Base-by-base conservation (phyloP, 164 flowering plant genomes). In the Umbilicus rupestris region DNA sequence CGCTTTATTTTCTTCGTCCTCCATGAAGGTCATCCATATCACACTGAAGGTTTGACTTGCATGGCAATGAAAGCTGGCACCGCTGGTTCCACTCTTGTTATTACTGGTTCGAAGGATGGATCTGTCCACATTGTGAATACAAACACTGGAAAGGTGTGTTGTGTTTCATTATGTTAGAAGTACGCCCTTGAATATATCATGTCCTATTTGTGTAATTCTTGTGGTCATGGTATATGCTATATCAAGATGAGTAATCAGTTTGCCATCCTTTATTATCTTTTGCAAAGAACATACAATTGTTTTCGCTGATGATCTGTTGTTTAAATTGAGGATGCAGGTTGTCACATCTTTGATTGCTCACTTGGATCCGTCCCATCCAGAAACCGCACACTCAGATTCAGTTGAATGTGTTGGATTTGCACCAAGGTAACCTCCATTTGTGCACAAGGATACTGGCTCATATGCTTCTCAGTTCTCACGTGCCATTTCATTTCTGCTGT, bases 41-140 rank as follows among this genome's bases (percentile, higher is more conserved):
- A 90, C 70, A 81, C 81, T 7, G 84, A 86, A 45, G 96, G 90
- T 26, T 57, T 93, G 76, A 90, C 96, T 66, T 90, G 94, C 77
- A 76, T 90, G 80, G 63, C 83, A 52, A 77, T 93, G 22, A 89
- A 72, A 73, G 70, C 88, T 45, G 89, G 87, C 71, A 86, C 71
- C 73, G 71, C 87, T 45, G 89, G 86, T 73, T 89, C 96, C 44
- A 69, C 82, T 66, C 87, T 89, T 67, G 98, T 86, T 62, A 69
- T 92, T 55, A 89, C 86, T 73, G 96, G 97, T 66, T 84, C 96
- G 28, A 78, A 70, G 66, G 98, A 93, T 75, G 69, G 85, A 39
- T 87, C 90, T 70, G 87, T 82, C 24, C 88, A 87, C 66, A 69
- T 85, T 60, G 94, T 89, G 50, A 89, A 90, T 72, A 78, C 89